Evolutionary conservation across 345 rosid genomes (phyloP).

Genomic region (Geranium brycei): DNA sequence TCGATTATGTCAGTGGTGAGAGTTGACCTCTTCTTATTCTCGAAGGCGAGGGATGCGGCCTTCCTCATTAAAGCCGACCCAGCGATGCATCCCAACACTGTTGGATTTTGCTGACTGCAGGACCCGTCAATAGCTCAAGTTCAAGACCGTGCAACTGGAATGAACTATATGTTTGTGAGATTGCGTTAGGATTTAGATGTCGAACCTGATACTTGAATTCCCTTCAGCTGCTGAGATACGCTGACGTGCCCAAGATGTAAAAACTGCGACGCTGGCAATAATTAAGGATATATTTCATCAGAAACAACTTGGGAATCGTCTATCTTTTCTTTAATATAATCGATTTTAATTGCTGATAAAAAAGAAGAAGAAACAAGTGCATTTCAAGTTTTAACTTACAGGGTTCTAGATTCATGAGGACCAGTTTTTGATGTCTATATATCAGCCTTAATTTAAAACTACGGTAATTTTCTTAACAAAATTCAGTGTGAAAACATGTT

Average conservation of each 20-base stretch:
- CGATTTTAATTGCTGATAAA: too few species aligned
- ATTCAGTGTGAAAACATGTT: too few species aligned
- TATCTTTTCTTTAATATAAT: too few species aligned
- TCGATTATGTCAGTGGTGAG: slow-evolving; percentile 73
- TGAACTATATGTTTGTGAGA: not conserved
- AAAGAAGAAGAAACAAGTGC: too few species aligned
- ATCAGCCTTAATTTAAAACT: too few species aligned
- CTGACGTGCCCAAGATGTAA: slow-evolving; percentile 75
- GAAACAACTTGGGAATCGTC: too few species aligned
- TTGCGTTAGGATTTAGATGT: not conserved
- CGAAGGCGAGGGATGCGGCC: slow-evolving; percentile 72
- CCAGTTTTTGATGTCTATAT: not conserved
- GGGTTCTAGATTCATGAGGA: not conserved
- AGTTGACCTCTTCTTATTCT: slow-evolving; percentile 57
- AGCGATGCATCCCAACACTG: slow-evolving; percentile 74
- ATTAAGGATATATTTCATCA: not conserved
- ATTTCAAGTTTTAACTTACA: not conserved
- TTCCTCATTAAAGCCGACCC: slow-evolving; percentile 78
- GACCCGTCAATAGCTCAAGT: not conserved
- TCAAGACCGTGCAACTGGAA: not conserved
- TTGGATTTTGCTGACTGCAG: slow-evolving; percentile 40
- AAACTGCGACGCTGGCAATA: slow-evolving; percentile 64
- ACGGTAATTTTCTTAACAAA: too few species aligned
- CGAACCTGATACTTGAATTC: slow-evolving; percentile 29
- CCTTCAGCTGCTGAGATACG: slow-evolving; percentile 18